A percentile compares a stretch with the other conserved stretches of the same genome.
Conservation (phyloP, 768 basidiomycete genomes). For the Pleurotus platypus region DNA sequence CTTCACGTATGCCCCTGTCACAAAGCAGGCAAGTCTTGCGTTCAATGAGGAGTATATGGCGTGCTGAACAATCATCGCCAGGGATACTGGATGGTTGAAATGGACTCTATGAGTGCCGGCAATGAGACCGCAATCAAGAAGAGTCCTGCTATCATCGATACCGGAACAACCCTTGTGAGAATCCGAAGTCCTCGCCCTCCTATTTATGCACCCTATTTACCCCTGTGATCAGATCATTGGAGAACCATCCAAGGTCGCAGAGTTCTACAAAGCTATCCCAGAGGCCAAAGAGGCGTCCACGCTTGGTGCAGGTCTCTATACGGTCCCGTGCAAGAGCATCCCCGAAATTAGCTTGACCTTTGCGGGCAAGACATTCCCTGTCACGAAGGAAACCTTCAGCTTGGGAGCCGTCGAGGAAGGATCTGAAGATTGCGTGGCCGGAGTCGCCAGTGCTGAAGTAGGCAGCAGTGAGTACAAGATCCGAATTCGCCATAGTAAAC, state of each 20-base stretch:
- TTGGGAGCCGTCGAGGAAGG: constrained; percentile 39
- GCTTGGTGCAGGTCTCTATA: background rate
- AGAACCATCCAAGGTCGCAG: background rate
- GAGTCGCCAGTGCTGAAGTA: constrained; percentile 16
- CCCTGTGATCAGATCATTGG: background rate
- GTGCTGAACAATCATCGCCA: background rate
- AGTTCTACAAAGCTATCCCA: constrained; percentile 3
- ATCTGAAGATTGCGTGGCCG: constrained; percentile 55
- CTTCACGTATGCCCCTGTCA: constrained; percentile 26
- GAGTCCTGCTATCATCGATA: constrained; percentile 1
- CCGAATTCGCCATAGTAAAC: no score
- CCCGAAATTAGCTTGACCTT: constrained; percentile 32
- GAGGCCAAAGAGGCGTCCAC: background rate
- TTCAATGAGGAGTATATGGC: background rate
- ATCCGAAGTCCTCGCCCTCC: background rate
- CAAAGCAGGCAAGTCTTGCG: background rate
- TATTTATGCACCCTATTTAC: background rate
- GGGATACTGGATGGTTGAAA: constrained; percentile 5
- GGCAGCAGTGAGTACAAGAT: background rate
- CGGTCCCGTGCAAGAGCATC: constrained; percentile 24
- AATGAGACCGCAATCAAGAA: background rate
- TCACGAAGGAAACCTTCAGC: constrained; percentile 41
- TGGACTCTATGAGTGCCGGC: background rate
- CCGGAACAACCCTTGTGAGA: constrained; percentile 5
- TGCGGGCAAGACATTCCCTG: constrained; percentile 33